These are phyloP conservation scores for Cercospora nicotianae DNA, from an alignment of 2,329 filamentous ascomycete genomes.

Conservation along the genomic window DNA sequence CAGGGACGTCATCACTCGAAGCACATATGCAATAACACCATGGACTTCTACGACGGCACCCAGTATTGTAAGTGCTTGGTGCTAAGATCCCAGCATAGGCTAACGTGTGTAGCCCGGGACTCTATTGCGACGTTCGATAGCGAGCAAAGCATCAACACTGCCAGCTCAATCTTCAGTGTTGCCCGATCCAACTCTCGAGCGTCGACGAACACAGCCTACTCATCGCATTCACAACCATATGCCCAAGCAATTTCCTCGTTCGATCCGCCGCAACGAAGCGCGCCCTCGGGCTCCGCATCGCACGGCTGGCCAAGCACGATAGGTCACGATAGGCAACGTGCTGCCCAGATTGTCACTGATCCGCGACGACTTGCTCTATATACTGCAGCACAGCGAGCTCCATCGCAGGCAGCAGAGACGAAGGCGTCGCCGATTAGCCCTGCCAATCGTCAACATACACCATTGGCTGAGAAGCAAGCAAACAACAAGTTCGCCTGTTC, in stretches of 20 bases:
- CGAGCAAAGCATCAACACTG: conserved; percentile 6
- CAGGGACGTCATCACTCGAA: neutral
- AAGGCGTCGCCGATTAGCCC: neutral
- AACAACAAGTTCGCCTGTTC: conserved; percentile 14
- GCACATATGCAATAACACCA: neutral
- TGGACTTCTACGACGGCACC: neutral
- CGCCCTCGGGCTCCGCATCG: neutral
- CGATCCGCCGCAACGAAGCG: neutral
- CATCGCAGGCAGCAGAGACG: neutral
- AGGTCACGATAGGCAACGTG: neutral
- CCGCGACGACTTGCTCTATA: neutral
- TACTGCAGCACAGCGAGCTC: conserved; percentile 4
- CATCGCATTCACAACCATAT: neutral
- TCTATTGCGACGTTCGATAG: conserved; percentile 12
- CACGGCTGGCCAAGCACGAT: neutral
- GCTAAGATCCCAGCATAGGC: neutral
- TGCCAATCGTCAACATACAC: neutral
- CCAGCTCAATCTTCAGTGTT: conserved; percentile 12
- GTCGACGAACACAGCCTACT: conserved; percentile 14
- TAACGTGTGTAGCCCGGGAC: conserved; percentile 7
- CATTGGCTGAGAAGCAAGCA: conserved; percentile 9
- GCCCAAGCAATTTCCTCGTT: neutral
- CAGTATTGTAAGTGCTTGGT: neutral
- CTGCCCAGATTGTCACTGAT: neutral
- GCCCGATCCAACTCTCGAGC: conserved; percentile 5